Evolutionary conservation across 106 monocot genomes (phyloP), one percentile per base, ranked within the genome.

Genomic region (Platanthera zijinensis): DNA sequence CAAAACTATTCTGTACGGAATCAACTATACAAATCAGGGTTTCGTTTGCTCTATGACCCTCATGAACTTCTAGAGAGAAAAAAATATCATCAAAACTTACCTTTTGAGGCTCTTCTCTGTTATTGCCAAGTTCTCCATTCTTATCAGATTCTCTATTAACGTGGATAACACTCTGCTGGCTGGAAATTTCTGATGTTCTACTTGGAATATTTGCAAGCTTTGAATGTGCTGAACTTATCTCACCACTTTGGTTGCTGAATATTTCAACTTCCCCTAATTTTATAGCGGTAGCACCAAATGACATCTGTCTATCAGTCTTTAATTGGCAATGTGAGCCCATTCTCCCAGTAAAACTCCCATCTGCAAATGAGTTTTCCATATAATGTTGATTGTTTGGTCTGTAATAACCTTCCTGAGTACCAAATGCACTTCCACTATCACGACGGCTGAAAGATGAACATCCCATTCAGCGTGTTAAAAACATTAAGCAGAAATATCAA

Each of bases 311-410:
- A 51, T 52, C 13, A 62, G 69, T 19, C 13, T 66, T 2, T 17
- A 12, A 48, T 18, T 52, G 49, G 5, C 50, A 1, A 72, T 51
- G 22, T 48, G 53, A 53, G 11, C 5, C 50, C 22, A 63, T 12
- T 48, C 49, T 71, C 18, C n/a, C 56, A 72, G 69, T 52, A 75
- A 25, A 51, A 64, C 25, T 50, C 52, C 74, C 69, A 50, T 3
- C 51, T 17, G n/a, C 21, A 64, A 52, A 82, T 50, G 80, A 12
- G 54, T 74, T 83, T 48, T 51, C 77, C 45, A 49, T 50, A 54
- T 73, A 50, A 84, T 48, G 32, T 51, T 81, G 50, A 67, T 72
- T 56, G 52, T 57, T 28, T 51, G 14, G 59, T 61, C 39, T 57
- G 63, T 51, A 9, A 49, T 10, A 62, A 52, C 51, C 52, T 69